A percentile compares a stretch with the other conserved stretches of the same genome.
Evolutionary conservation across 2,329 filamentous ascomycete genomes (phyloP).

Genomic region (Trichocomaceae sp.): DNA sequence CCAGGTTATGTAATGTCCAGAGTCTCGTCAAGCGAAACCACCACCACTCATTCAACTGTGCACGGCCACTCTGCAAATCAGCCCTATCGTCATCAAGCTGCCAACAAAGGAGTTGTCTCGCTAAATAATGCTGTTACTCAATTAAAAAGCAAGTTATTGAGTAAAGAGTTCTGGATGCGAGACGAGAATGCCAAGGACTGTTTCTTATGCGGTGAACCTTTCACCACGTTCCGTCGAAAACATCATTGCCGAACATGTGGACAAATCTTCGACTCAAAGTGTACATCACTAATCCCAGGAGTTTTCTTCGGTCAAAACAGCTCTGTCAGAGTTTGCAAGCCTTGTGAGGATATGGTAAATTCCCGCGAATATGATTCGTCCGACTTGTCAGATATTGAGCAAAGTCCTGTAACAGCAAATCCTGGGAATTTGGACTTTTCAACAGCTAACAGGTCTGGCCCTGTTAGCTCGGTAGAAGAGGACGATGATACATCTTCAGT

Average conservation of each 20-base stretch:
- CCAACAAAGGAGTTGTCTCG: constrained; percentile 18
- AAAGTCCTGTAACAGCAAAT: constrained; percentile 57
- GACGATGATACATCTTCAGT: constrained; percentile 43
- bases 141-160: constrained; percentile 79
- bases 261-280: constrained; percentile 98
- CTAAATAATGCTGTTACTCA: constrained; percentile 45
- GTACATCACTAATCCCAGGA: constrained; percentile 84
- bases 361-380: constrained; percentile 86
- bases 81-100: constrained; percentile 17
- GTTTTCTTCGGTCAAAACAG: constrained; percentile 80
- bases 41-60: constrained; percentile 38
- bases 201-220: constrained; percentile 82
- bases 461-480: constrained; percentile 44
- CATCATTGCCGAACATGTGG: constrained; percentile 93
- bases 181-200: constrained; percentile 98
- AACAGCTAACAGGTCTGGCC: constrained; percentile 35
- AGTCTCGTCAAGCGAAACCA: constrained; percentile 37
- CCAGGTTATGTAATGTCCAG: constrained; percentile 39
- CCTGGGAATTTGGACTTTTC: constrained; percentile 40
- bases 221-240: constrained; percentile 89
- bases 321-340: constrained; percentile 82
- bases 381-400: constrained; percentile 71
- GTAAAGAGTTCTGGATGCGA: constrained; percentile 98
- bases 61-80: constrained; percentile 19
- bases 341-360: constrained; percentile 85